Evolutionary conservation across 73 alveolate genomes (phyloP).

Genomic region (Paramecium sexaurelia): DNA sequence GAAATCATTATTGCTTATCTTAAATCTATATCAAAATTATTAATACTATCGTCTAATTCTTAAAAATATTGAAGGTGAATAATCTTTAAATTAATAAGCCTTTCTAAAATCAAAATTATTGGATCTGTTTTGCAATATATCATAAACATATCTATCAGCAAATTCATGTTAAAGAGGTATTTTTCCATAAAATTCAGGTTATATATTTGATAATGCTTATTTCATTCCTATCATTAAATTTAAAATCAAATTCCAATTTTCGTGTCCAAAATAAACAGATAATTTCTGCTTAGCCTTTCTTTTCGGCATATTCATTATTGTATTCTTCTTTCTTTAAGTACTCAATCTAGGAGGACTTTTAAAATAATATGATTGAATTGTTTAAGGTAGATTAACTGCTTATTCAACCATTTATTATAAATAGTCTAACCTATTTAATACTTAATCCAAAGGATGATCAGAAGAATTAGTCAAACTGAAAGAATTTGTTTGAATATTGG

Average conservation of each 20-base stretch:
- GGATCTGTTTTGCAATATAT: conserved; percentile 61
- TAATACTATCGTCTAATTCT: conserved; percentile 66
- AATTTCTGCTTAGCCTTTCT: not conserved
- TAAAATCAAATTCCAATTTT: conserved; percentile 83
- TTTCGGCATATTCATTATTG: not conserved
- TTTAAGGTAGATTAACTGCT: not conserved
- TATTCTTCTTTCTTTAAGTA: not conserved
- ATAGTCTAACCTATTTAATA: not conserved
- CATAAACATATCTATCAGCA: conserved; percentile 14
- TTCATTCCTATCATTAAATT: conserved; percentile 93
- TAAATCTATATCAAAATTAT: conserved; percentile 75
- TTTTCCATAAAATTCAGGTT: conserved; percentile 16
- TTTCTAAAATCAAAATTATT: conserved; percentile 59
- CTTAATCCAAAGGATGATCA: not conserved
- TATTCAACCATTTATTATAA: not conserved
- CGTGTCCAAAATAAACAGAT: conserved; percentile 76
- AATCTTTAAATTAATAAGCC: conserved; percentile 81
- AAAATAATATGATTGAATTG: not conserved
- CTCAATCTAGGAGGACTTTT: conserved; percentile 3
- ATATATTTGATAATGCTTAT: conserved; percentile 77
- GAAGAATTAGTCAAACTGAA: not conserved
- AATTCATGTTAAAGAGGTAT: not conserved
- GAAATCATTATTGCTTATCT: conserved; percentile 74
- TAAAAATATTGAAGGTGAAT: conserved; percentile 76
- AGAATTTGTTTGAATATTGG: not conserved